Evolutionary conservation across 768 basidiomycete species (phyloP).

Genomic region (Termitomyces sp.): DNA sequence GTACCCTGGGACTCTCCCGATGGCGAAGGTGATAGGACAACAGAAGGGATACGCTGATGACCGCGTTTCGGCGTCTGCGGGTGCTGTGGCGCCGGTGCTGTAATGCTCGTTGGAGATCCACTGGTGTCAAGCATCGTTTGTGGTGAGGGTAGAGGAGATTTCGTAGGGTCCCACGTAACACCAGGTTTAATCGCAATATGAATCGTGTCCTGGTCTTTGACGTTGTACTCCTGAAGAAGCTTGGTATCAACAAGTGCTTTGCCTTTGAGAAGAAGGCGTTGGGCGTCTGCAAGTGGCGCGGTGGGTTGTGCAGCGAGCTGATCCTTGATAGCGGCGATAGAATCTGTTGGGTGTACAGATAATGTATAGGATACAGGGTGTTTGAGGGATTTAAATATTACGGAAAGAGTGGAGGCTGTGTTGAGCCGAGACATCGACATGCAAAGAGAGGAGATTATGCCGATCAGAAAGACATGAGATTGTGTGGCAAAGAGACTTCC

Average conservation of each 20-base stretch:
- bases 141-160: slow-evolving; percentile 23
- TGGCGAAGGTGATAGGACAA: slow-evolving; percentile 74
- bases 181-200: slow-evolving; percentile 86
- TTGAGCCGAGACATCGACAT: slow-evolving; percentile 5
- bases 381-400: slow-evolving; percentile 91
- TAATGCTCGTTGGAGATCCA: not conserved
- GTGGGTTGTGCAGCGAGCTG: slow-evolving; percentile 60
- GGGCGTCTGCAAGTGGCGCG: slow-evolving; percentile 75
- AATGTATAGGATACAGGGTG: slow-evolving; percentile 75
- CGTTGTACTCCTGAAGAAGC: slow-evolving; percentile 84
- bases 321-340: slow-evolving; percentile 74
- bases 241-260: slow-evolving; percentile 89
- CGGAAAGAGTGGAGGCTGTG: slow-evolving; percentile 42
- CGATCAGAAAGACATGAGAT: slow-evolving; percentile 4
- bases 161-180: slow-evolving; percentile 55
- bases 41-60: slow-evolving; percentile 70
- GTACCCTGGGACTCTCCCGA: slow-evolving; percentile 34
- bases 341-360: slow-evolving; percentile 72
- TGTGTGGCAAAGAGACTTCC: not conserved
- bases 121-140: slow-evolving; percentile 14
- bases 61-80: slow-evolving; percentile 24
- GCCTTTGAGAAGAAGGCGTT: slow-evolving; percentile 88
- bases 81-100: slow-evolving; percentile 21
- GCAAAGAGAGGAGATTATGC: not conserved
- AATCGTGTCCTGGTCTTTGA: slow-evolving; percentile 75